These are phyloP conservation scores for Paraphaeosphaeria minitans DNA, from an alignment of 2,329 filamentous ascomycete genomes.

Conservation along the genomic window DNA sequence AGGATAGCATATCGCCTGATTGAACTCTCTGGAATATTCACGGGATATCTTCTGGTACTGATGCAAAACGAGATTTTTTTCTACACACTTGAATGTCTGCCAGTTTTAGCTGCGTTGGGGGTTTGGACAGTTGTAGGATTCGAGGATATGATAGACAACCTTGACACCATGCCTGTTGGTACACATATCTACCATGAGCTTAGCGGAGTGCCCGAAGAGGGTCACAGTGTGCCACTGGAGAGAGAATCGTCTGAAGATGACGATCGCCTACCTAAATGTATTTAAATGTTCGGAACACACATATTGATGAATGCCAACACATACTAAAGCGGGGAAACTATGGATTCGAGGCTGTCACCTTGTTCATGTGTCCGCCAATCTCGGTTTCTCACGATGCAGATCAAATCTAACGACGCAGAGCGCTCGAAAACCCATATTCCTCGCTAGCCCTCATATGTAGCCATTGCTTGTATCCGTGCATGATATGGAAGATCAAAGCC, in stretches of 20 bases:
- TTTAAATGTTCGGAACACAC: no score
- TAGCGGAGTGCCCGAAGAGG: not conserved
- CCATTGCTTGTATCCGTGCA: no score
- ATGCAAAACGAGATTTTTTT: slow-evolving; percentile 13
- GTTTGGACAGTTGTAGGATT: slow-evolving; percentile 1
- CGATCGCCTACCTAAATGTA: no score
- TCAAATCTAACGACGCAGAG: no score
- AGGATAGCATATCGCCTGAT: slow-evolving; percentile 8
- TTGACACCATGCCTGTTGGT: not conserved
- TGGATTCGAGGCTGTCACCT: no score
- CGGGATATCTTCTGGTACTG: slow-evolving; percentile 1
- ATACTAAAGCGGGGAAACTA: no score
- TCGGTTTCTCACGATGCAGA: no score
- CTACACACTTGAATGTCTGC: slow-evolving; percentile 11
- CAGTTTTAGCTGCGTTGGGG: slow-evolving; percentile 5
- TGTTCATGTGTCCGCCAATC: no score
- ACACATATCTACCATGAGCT: not conserved
- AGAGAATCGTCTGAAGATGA: not conserved
- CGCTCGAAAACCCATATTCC: no score
- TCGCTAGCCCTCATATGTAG: no score
- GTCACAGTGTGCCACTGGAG: not conserved
- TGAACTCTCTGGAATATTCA: slow-evolving; percentile 8
- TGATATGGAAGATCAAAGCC: no score
- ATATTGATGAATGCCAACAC: no score
- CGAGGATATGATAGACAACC: not conserved